Evolutionary conservation across 139 green algal species (phyloP).

Genomic region (Chlamydomonas applanata): DNA sequence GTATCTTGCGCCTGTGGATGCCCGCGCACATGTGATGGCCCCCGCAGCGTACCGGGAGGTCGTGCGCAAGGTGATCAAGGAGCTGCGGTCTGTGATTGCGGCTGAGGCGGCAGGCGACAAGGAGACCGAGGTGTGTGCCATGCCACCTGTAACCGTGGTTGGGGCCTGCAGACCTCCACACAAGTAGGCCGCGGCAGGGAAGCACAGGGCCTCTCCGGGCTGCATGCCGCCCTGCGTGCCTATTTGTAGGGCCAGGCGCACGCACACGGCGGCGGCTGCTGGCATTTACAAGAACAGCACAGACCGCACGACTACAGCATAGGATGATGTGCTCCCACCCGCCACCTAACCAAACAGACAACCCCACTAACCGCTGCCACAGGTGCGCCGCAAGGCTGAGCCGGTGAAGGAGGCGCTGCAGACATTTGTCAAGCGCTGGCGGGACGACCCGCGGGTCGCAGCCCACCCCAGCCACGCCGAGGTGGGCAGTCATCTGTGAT

Average conservation of each 20-base stretch:
- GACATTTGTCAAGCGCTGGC: slow-evolving; percentile 51
- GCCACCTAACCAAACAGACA: background rate
- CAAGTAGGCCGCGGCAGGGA: too few relatives aligned
- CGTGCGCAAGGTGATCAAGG: slow-evolving; percentile 34
- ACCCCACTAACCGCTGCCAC: background rate
- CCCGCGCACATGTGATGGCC: too few relatives aligned
- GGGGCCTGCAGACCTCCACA: too few relatives aligned
- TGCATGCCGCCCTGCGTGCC: too few relatives aligned
- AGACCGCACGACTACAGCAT: too few relatives aligned
- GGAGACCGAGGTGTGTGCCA: slow-evolving; percentile 35
- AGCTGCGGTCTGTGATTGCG: slow-evolving; percentile 36
- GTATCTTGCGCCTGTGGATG: too few relatives aligned
- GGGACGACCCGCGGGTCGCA: slow-evolving; percentile 31
- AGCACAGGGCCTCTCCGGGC: too few relatives aligned
- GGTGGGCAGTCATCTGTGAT: slow-evolving; percentile 30
- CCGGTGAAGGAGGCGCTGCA: slow-evolving; percentile 49
- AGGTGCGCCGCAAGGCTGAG: slow-evolving; percentile 56
- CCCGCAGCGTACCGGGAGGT: slow-evolving; percentile 36
- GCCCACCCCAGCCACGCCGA: slow-evolving; percentile 34
- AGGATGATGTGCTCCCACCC: too few relatives aligned
- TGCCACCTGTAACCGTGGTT: background rate
- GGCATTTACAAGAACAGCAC: too few relatives aligned
- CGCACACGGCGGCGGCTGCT: too few relatives aligned
- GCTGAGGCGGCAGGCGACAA: slow-evolving; percentile 36
- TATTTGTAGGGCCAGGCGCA: too few relatives aligned